Percentiles rank a stretch among this genome's conserved stretches.
Conservation (phyloP, 441 rosid genomes). For the Cnidoscolus chayamansa region DNA sequence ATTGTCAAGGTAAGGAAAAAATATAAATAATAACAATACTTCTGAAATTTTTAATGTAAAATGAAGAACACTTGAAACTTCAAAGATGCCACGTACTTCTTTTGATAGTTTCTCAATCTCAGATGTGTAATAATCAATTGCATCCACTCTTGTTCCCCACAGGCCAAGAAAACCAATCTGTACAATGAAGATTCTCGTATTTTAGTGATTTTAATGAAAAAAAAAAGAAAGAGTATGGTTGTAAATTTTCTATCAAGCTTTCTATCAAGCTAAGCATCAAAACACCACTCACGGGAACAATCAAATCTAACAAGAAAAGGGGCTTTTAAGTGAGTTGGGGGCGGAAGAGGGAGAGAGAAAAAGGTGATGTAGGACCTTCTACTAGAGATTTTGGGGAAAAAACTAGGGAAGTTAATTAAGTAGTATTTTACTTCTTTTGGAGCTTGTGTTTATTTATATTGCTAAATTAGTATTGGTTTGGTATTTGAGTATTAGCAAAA, state of each 20-base stretch:
- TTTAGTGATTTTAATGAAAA: slow-evolving; percentile 15
- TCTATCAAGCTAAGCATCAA: not conserved
- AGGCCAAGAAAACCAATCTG: slow-evolving; percentile 91
- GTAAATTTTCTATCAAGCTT: not conserved
- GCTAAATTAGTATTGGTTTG: too few relatives aligned
- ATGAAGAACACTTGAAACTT: not conserved
- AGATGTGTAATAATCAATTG: slow-evolving; percentile 60
- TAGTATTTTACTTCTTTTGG: too few relatives aligned
- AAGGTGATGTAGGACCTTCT: too few relatives aligned
- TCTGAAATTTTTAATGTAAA: not conserved
- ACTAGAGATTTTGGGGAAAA: too few relatives aligned
- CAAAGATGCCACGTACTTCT: slow-evolving; percentile 42
- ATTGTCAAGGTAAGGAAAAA: not conserved
- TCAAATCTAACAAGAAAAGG: slow-evolving; percentile 4
- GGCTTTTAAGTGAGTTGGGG: not conserved
- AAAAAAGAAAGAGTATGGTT: not conserved
- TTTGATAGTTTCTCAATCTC: slow-evolving; percentile 51
- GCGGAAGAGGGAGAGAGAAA: not conserved
- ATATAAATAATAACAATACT: not conserved
- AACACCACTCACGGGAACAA: slow-evolving; percentile 2
- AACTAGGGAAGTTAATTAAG: too few relatives aligned
- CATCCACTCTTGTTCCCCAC: slow-evolving; percentile 64
- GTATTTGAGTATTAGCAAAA: not conserved
- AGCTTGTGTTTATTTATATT: too few relatives aligned
- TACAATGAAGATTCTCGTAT: slow-evolving; percentile 17